Conservation (phyloP, 306 rosid species). For the Astragalus membranaceus region DNA sequence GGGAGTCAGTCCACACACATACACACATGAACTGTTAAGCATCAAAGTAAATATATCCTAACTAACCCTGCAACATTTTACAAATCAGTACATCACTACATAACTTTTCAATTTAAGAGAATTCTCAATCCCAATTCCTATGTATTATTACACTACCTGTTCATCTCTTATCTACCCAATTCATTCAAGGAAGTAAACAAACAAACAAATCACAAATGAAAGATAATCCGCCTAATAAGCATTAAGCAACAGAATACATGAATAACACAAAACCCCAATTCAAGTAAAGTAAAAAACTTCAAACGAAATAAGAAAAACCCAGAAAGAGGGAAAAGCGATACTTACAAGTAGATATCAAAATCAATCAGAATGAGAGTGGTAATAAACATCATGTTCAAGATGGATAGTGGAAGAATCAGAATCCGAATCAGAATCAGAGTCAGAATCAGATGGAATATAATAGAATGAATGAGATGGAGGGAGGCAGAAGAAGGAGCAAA, state of each 20-base stretch:
- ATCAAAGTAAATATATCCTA: not conserved
- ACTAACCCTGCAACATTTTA: no score
- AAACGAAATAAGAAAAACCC: not conserved
- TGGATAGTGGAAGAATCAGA: constrained; percentile 22
- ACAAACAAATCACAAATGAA: not conserved
- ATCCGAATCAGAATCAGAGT: not conserved
- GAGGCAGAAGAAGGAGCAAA: constrained; percentile 66
- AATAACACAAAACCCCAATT: not conserved
- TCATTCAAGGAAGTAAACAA: not conserved
- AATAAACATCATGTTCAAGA: constrained; percentile 33
- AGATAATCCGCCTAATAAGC: not conserved
- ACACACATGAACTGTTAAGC: not conserved
- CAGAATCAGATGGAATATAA: constrained; percentile 31
- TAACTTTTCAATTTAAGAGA: not conserved
- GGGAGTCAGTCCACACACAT: not conserved
- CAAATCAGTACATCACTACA: no score
- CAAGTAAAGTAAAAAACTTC: not conserved
- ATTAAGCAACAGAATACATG: not conserved
- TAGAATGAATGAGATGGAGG: constrained; percentile 44
- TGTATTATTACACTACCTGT: no score
- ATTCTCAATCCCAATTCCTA: no score
- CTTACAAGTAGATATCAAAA: not conserved
- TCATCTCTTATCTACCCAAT: no score
- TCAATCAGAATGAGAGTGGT: constrained; percentile 64
- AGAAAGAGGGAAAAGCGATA: not conserved